These are phyloP conservation scores for Raffaelea arxii DNA, from an alignment of 2,329 filamentous ascomycete species.

Conservation along the genomic window DNA sequence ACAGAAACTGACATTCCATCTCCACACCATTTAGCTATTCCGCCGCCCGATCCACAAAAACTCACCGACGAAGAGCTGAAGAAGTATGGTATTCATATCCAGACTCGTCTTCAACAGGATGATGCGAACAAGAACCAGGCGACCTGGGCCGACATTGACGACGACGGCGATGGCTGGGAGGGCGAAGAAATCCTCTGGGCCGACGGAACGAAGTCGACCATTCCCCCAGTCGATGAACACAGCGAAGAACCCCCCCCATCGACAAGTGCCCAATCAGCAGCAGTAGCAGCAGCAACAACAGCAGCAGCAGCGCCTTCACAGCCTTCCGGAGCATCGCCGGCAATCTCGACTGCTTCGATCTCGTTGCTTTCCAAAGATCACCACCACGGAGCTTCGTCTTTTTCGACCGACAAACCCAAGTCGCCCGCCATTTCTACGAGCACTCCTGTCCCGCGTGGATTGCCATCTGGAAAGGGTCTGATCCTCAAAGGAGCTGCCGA, in stretches of 20 bases:
- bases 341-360: conserved; percentile 8
- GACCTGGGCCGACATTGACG: conserved; percentile 85
- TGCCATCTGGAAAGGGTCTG: conserved; percentile 49
- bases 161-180: conserved; percentile 80
- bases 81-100: conserved; percentile 79
- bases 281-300: background rate
- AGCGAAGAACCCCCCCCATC: background rate
- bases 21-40: conserved; percentile 36
- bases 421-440: conserved; percentile 27
- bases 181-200: conserved; percentile 82
- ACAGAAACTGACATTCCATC: background rate
- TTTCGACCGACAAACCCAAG: conserved; percentile 17
- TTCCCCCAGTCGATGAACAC: conserved; percentile 52
- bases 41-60: conserved; percentile 65
- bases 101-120: conserved; percentile 66
- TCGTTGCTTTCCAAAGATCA: conserved; percentile 14
- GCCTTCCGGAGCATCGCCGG: background rate
- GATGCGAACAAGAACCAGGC: conserved; percentile 55
- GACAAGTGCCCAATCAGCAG: background rate
- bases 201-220: conserved; percentile 73
- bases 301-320: conserved; percentile 5
- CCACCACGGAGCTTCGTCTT: conserved; percentile 7
- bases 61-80: conserved; percentile 81
- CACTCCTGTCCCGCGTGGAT: conserved; percentile 33
- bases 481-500: conserved; percentile 59